phyloP scores from a whole-genome alignment of 768 basidiomycete genomes.

The Sarcodon aspratus region DNA sequence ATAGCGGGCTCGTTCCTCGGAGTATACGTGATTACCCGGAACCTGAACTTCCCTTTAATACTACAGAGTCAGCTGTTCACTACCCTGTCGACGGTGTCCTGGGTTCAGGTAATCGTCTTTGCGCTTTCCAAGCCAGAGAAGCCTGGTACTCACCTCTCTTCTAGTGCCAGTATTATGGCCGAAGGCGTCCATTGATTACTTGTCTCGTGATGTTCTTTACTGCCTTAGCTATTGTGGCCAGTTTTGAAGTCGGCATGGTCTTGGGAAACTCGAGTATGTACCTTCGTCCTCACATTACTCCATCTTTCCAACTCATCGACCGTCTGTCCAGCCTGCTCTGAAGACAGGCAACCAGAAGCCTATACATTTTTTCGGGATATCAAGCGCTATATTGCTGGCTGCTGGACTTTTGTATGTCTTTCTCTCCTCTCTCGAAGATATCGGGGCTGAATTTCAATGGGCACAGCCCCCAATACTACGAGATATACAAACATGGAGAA shows the following conservation, averaged over 20 bases:
- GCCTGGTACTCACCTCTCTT: slow-evolving; percentile 2
- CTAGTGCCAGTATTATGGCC: slow-evolving; percentile 61
- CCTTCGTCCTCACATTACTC: not conserved
- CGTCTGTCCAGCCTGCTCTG: slow-evolving; percentile 21
- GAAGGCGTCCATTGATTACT: slow-evolving; percentile 22
- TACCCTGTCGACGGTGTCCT: slow-evolving; percentile 45
- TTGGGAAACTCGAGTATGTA: slow-evolving; percentile 42
- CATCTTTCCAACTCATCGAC: not conserved
- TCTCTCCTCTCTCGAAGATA: not conserved
- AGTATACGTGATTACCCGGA: slow-evolving; percentile 52
- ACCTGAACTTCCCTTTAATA: slow-evolving; percentile 63
- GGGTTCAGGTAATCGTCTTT: slow-evolving; percentile 42
- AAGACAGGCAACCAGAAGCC: slow-evolving; percentile 23
- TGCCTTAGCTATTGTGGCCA: slow-evolving; percentile 35
- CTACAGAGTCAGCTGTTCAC: slow-evolving; percentile 58
- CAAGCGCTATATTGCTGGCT: slow-evolving; percentile 48
- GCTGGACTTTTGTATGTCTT: slow-evolving; percentile 29
- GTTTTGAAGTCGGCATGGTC: slow-evolving; percentile 48
- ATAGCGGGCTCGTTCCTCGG: slow-evolving; percentile 49
- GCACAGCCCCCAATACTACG: slow-evolving; percentile 52
- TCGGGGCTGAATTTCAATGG: not conserved
- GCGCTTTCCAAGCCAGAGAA: not conserved
- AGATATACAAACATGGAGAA: slow-evolving; percentile 54
- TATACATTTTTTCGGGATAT: slow-evolving; percentile 49
- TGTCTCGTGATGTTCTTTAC: slow-evolving; percentile 25